Evolutionary conservation across 352 stramenopile genomes (phyloP).

Genomic region (Globisporangium iwayamae): DNA sequence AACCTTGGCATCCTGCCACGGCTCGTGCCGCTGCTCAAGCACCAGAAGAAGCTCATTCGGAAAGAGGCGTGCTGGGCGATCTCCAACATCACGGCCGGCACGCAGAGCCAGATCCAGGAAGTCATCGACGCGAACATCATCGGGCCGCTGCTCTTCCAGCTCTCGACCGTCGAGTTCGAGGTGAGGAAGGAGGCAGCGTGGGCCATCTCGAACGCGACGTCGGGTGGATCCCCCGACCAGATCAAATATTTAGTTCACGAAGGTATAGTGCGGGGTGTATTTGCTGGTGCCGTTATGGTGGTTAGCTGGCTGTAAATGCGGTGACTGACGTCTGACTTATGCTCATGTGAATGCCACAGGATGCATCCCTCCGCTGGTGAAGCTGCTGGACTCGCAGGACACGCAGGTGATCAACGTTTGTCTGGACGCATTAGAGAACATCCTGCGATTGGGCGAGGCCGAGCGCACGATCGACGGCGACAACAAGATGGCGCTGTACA

Average conservation of each 20-base stretch:
- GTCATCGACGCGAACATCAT: slow-evolving; percentile 79
- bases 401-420: slow-evolving; percentile 96
- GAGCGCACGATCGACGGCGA: slow-evolving; percentile 80
- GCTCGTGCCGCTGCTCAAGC: slow-evolving; percentile 64
- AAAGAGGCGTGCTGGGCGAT: slow-evolving; percentile 85
- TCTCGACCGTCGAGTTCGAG: slow-evolving; percentile 67
- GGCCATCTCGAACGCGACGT: slow-evolving; percentile 52
- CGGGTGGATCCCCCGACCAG: slow-evolving; percentile 83
- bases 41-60: slow-evolving; percentile 76
- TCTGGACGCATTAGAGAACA: slow-evolving; percentile 97
- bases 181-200: slow-evolving; percentile 33
- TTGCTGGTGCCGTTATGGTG: neutral
- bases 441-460: slow-evolving; percentile 82
- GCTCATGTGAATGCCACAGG: slow-evolving; percentile 26
- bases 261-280: slow-evolving; percentile 32
- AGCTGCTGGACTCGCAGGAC: slow-evolving; percentile 92
- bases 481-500: slow-evolving; percentile 95
- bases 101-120: slow-evolving; percentile 66
- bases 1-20: slow-evolving; percentile 48
- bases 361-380: slow-evolving; percentile 96
- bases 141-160: slow-evolving; percentile 54
- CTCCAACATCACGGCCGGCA: slow-evolving; percentile 80
- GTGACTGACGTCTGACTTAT: slow-evolving; percentile 1
- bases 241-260: slow-evolving; percentile 97
- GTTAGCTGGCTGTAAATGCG: neutral